phyloP scores from a whole-genome alignment of 1,139 yeast species.

The Zygoascus meyerae region DNA sequence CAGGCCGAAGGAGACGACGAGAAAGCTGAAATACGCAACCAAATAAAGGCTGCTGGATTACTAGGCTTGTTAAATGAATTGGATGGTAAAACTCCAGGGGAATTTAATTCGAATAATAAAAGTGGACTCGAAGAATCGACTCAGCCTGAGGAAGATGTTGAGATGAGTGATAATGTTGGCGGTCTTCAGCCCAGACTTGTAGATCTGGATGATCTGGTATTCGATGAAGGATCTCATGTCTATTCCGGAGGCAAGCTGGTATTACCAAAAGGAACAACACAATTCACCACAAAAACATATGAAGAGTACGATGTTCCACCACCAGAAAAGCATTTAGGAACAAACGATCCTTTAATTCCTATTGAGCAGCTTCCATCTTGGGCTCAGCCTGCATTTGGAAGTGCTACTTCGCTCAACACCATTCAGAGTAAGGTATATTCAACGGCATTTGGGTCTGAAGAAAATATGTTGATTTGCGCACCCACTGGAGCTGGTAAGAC shows the following conservation, averaged over 20 bases:
- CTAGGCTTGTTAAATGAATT: slow-evolving; percentile 30
- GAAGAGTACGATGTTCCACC: slow-evolving; percentile 90
- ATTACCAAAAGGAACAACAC: slow-evolving; percentile 80
- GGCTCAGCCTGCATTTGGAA: slow-evolving; percentile 69
- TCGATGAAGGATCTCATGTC: slow-evolving; percentile 68
- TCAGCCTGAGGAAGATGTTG: slow-evolving; percentile 18
- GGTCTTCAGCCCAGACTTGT: slow-evolving; percentile 45
- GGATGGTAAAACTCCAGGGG: slow-evolving; percentile 15
- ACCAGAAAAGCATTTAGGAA: slow-evolving; percentile 41
- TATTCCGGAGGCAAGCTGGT: slow-evolving; percentile 62
- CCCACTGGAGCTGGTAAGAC: slow-evolving; percentile 99
- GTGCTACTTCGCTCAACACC: slow-evolving; percentile 59
- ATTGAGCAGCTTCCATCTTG: slow-evolving; percentile 68
- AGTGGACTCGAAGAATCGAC: slow-evolving; percentile 9
- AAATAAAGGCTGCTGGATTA: slow-evolving; percentile 35
- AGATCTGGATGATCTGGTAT: slow-evolving; percentile 57
- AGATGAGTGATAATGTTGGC: slow-evolving; percentile 24
- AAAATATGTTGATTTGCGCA: slow-evolving; percentile 80
- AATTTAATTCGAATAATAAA: not conserved
- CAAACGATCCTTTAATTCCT: slow-evolving; percentile 48
- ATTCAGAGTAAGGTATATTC: slow-evolving; percentile 84
- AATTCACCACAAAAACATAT: slow-evolving; percentile 61
- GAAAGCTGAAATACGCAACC: slow-evolving; percentile 30
- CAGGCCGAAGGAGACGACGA: slow-evolving; percentile 37
- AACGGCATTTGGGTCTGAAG: slow-evolving; percentile 62